These are phyloP conservation scores for Daedalea quercina DNA, from an alignment of 768 basidiomycete genomes.

Conservation along the genomic window DNA sequence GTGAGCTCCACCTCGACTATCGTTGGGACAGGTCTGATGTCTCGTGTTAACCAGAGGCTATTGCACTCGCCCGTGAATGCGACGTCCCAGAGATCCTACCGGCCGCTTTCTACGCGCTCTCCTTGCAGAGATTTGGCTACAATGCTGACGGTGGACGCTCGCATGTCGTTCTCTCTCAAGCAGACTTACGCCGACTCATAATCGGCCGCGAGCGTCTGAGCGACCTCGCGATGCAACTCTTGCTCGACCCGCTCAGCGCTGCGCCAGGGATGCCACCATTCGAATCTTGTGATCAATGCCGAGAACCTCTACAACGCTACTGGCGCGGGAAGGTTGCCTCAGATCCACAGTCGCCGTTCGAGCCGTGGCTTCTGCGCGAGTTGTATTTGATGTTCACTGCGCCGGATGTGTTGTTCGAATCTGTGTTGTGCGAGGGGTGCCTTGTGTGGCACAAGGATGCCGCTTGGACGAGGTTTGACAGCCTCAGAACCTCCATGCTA, in stretches of 20 bases:
- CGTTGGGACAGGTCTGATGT: not conserved
- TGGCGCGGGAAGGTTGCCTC: conserved; percentile 10
- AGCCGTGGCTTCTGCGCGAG: conserved; percentile 19
- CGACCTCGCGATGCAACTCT: conserved; percentile 14
- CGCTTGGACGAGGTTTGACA: conserved; percentile 1
- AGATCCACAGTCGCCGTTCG: conserved; percentile 8
- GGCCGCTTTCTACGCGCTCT: conserved; percentile 34
- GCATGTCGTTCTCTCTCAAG: conserved; percentile 22
- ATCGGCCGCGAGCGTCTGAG: conserved; percentile 26
- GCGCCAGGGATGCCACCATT: not conserved
- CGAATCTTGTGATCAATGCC: conserved; percentile 8
- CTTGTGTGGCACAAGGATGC: not conserved
- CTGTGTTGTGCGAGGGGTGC: not conserved
- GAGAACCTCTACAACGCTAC: conserved; percentile 2
- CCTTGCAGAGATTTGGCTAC: conserved; percentile 23
- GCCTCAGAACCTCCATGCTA: not conserved
- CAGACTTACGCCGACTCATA: conserved; percentile 25
- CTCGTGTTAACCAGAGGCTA: conserved; percentile 22
- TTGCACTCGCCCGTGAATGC: conserved; percentile 28
- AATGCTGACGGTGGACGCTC: conserved; percentile 24
- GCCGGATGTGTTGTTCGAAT: not conserved
- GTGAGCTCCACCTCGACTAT: conserved; percentile 12
- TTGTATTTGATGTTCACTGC: conserved; percentile 8
- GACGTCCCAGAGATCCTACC: conserved; percentile 31
- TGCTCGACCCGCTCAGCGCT: conserved; percentile 8